Base-by-base conservation (phyloP, 352 stramenopile species). In the Globisporangium apiculatum region DNA sequence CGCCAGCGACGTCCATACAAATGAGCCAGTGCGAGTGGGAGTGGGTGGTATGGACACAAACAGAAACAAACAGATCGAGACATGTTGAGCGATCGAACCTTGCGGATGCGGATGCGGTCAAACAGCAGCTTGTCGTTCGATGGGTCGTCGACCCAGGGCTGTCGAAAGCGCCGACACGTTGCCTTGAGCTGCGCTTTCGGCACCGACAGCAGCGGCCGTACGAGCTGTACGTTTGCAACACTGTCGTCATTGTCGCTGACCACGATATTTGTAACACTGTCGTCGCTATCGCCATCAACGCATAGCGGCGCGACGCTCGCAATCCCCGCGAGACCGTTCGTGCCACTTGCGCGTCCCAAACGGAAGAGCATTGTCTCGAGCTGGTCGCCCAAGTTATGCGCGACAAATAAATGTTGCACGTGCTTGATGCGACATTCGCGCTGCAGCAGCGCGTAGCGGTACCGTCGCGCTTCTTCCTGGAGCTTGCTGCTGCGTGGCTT, bases 361-460 rank as follows among this genome's bases (percentile, higher is more conserved):
- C 85, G 81, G 48, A 93, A 91, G 10, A 95, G 68, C 49, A 84
- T 72, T 18, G 85, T 95, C 62, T 95, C 85, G 8, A 91, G 54
- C 43, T 93, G 85, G 53, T 95, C 85, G 9, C 83, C 85, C 5
- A 73, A 62, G 49, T 90, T 91, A 57, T 95, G 85, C 12, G 76
- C 85, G 14, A 92, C 82, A 43, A 92, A 92, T 47, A 95, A 70
- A 37, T 61, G 76, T n/a, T 72, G 67, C 52, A 93, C 79, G 14
- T 65, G 60, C 51, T 88, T 55, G 62, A 79, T 57, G 4, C 18
- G 35, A 60, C 85, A 91, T 10, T 83, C 67, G 15, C 76, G 57
- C 11, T 62, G 58, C 15, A 94, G 70, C 47, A 91, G 65, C 35
- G 72, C 53, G 63, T 94, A 94, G 41, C 85, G 75, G 63, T 80